A percentile compares a stretch with the other conserved stretches of the same genome.
Conservation (phyloP, 768 basidiomycete species). For the Trametes sanguinea region DNA sequence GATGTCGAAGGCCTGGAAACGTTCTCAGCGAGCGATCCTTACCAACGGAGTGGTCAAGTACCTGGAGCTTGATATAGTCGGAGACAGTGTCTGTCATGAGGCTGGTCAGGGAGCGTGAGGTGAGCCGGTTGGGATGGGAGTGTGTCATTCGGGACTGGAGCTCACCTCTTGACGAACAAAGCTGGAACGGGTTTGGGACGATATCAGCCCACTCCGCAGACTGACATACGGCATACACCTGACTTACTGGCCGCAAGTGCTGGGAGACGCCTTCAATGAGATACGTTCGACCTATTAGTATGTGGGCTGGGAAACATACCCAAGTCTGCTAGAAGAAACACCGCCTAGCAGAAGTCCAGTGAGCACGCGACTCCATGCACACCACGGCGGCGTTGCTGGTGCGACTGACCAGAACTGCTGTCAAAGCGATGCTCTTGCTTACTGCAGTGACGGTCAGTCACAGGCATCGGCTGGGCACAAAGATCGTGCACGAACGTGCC, state of each 20-base stretch:
- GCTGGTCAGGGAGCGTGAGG: background rate
- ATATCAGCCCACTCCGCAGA: too few relatives aligned
- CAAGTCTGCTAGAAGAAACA: background rate
- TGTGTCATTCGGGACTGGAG: too few relatives aligned
- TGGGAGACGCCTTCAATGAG: too few relatives aligned
- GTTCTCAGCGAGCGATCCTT: background rate
- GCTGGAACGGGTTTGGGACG: background rate
- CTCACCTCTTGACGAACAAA: constrained; percentile 2
- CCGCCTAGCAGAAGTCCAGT: background rate
- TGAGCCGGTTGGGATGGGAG: too few relatives aligned
- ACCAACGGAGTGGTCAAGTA: background rate
- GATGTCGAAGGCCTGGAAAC: constrained; percentile 10
- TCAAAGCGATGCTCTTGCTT: background rate
- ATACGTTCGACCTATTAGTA: too few relatives aligned
- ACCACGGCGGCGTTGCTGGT: too few relatives aligned
- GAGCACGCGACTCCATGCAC: too few relatives aligned
- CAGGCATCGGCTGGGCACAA: too few relatives aligned
- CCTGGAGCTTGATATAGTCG: background rate
- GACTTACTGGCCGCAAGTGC: too few relatives aligned
- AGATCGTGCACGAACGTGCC: constrained; percentile 4
- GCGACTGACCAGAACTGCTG: background rate
- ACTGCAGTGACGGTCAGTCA: background rate
- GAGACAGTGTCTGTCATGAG: background rate
- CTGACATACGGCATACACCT: too few relatives aligned
- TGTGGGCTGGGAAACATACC: too few relatives aligned